Evolutionary conservation across 768 basidiomycete genomes (phyloP), one percentile per base, ranked within the genome.

Genomic region (Termitomyces sp.): DNA sequence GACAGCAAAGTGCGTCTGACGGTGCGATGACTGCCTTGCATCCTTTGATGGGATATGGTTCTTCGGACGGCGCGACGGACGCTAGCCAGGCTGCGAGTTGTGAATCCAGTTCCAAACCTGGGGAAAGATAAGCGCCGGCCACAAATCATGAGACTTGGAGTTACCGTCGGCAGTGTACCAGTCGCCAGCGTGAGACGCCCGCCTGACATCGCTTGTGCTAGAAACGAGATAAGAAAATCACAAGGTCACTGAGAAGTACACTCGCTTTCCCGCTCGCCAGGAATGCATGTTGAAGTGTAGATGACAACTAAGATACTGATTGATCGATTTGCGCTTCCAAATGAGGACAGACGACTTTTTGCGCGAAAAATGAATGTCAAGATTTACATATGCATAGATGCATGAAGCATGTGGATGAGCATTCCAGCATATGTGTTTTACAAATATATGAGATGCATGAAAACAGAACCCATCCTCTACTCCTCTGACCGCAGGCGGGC

Each of bases 401-500:
- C 51, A 60, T 59, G 57, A 50, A 18, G 75, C 76, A 80, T 81
- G 75, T 70, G 77, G 73, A 79, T 75, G 68, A 70, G 78, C 75
- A 77, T 76, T 78, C 75, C 69, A 72, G 74, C 76, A 79, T 81
- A 81, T 70, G 72, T 70, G 72, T 60, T 76, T 73, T 84, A 84
- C 80, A 83, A 81, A 75, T 68, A 66, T 64, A 65, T 65, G 65
- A 62, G 67, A 73, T 68, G 71, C 68, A 70, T 64, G 70, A 67
- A 70, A 75, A 71, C 70, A 66, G 65, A 61, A 66, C 68, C 67
- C 66, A 73, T 68, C 75, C 69, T 74, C 77, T 80, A 86, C 78
- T 98, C 95, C 81, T 98, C 95, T 72, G 93, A 89, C 79, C 94
- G 88, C 76, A 98, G 83, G 72, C 92, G 90, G 66, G 90, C 96